phyloP scores from a whole-genome alignment of 257 asterid genomes.

The Forsythia viridissima region DNA sequence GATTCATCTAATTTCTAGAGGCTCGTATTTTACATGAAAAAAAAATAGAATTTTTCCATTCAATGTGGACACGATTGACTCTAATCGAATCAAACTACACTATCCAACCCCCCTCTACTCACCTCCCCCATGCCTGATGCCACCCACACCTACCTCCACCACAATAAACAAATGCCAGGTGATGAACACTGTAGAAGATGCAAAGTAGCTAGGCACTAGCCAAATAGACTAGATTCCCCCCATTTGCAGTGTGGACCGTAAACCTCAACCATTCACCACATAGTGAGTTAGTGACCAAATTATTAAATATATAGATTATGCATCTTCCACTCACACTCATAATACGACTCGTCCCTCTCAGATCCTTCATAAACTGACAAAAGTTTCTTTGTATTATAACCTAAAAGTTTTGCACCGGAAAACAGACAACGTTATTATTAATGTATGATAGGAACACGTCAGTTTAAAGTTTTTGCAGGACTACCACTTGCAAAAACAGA shows the following conservation, averaged over 20 bases:
- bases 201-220: conserved; percentile 21
- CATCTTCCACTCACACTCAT: conserved; percentile 10
- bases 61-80: too few species aligned
- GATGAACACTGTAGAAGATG: conserved; percentile 20
- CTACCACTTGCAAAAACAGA: too few species aligned
- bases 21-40: too few species aligned
- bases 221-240: conserved; percentile 11
- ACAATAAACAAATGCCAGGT: conserved; percentile 16
- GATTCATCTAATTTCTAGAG: too few species aligned
- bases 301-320: conserved; percentile 12
- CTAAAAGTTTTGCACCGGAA: not conserved
- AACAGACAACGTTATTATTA: not conserved
- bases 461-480: not conserved
- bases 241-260: conserved; percentile 23
- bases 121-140: not conserved
- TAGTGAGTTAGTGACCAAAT: not conserved
- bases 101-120: not conserved
- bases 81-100: not conserved
- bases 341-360: conserved; percentile 1
- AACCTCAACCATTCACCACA: conserved; percentile 13
- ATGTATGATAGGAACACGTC: not conserved
- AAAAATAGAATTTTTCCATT: too few species aligned
- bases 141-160: not conserved
- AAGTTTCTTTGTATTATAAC: not conserved
- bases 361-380: conserved; percentile 2